These are phyloP conservation scores for Akanthomyces muscarius DNA, from an alignment of 2,329 filamentous ascomycete species.

Conservation along the genomic window DNA sequence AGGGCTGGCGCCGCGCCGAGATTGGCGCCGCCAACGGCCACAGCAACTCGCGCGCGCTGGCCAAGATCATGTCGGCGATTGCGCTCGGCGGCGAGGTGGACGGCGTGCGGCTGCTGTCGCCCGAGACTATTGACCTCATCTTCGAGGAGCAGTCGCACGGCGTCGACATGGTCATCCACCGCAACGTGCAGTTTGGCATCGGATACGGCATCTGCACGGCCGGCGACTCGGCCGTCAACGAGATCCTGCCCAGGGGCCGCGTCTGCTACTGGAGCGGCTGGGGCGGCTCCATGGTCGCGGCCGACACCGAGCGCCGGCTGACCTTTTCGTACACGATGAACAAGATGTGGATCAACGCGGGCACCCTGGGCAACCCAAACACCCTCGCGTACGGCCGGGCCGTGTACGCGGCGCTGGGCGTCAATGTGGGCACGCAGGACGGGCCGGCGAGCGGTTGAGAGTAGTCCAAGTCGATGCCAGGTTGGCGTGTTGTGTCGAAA, in stretches of 20 bases:
- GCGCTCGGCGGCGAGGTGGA: slow-evolving; percentile 22
- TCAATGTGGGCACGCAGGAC: neutral
- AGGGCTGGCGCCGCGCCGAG: slow-evolving; percentile 36
- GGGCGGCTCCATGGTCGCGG: slow-evolving; percentile 41
- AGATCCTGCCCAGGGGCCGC: slow-evolving; percentile 28
- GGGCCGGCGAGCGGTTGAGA: neutral
- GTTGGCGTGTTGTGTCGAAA: neutral
- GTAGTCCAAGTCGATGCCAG: neutral
- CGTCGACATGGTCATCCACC: slow-evolving; percentile 35
- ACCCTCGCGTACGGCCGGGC: slow-evolving; percentile 4
- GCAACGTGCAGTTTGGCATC: slow-evolving; percentile 37
- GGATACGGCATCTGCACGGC: slow-evolving; percentile 34
- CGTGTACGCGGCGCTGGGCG: slow-evolving; percentile 10
- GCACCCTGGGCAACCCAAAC: slow-evolving; percentile 7
- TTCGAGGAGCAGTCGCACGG: slow-evolving; percentile 41
- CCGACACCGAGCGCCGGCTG: slow-evolving; percentile 39
- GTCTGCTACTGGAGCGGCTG: slow-evolving; percentile 41
- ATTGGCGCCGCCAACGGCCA: slow-evolving; percentile 43
- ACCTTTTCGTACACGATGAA: slow-evolving; percentile 46
- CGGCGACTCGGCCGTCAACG: slow-evolving; percentile 24
- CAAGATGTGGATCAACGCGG: slow-evolving; percentile 30
- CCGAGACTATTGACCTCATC: slow-evolving; percentile 40
- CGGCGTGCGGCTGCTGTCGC: slow-evolving; percentile 33
- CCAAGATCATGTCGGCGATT: slow-evolving; percentile 35
- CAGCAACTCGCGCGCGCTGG: slow-evolving; percentile 40